These are phyloP conservation scores for Arthrobotrys pseudoclavata DNA, from an alignment of 2,329 filamentous ascomycete species.

Conservation along the genomic window DNA sequence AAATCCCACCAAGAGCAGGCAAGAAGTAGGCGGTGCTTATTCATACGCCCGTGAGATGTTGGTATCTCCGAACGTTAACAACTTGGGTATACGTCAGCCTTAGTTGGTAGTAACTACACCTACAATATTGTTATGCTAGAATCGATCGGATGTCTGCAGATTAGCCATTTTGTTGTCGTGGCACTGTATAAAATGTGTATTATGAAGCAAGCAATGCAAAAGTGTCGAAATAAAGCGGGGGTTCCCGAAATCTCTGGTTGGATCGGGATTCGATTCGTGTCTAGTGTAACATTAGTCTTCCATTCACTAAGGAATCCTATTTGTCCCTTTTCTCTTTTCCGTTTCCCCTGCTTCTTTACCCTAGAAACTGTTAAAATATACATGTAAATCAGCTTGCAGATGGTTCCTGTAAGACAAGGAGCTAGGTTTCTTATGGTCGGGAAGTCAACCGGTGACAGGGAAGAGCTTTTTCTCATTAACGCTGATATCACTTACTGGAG, in stretches of 20 bases:
- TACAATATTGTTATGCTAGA: not conserved
- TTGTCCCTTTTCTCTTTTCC: not conserved
- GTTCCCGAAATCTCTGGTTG: not conserved
- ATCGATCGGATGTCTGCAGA: not conserved
- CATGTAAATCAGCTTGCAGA: not conserved
- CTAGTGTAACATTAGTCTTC: not conserved
- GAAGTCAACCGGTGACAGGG: slow-evolving; percentile 9
- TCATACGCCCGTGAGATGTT: not conserved
- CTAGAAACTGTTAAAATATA: no score
- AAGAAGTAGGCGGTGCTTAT: slow-evolving; percentile 6
- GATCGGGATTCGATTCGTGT: not conserved
- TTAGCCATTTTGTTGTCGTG: not conserved
- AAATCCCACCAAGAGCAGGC: not conserved
- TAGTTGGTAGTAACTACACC: not conserved
- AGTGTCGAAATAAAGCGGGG: not conserved
- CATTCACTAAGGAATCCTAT: slow-evolving; percentile 5
- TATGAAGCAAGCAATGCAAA: not conserved
- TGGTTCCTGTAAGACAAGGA: not conserved
- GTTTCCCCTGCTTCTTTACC: not conserved
- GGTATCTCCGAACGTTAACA: not conserved
- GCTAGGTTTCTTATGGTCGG: slow-evolving; percentile 7
- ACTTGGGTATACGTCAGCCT: not conserved
- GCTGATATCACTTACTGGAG: not conserved
- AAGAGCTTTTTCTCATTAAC: slow-evolving; percentile 16
- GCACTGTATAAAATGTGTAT: not conserved